Percentiles rank a stretch among this genome's conserved stretches.
Conservation (phyloP, 805 yeast species). For the Tetrapisispora taiwanensis region DNA sequence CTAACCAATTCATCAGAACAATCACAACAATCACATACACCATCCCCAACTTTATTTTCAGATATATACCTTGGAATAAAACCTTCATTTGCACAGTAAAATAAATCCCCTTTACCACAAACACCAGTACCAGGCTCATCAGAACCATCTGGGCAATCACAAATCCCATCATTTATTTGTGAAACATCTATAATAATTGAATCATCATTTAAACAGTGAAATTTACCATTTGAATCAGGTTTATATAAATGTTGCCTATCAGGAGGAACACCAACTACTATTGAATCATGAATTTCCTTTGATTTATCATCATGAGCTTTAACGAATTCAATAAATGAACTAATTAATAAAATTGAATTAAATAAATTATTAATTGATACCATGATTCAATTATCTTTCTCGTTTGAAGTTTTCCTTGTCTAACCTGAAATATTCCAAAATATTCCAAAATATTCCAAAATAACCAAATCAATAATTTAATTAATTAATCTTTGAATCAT, state of each 20-base stretch:
- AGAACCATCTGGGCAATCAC: slow-evolving; percentile 96
- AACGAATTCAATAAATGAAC: neutral
- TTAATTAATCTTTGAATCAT: too few species aligned
- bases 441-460: too few species aligned
- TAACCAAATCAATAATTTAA: too few species aligned
- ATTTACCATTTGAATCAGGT: slow-evolving; percentile 25
- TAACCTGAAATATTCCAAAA: too few species aligned
- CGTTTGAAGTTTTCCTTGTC: too few species aligned
- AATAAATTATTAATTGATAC: neutral
- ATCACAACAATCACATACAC: slow-evolving; percentile 95
- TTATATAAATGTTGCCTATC: slow-evolving; percentile 11
- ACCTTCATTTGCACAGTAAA: slow-evolving; percentile 74
- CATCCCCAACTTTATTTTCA: slow-evolving; percentile 68
- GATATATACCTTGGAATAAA: slow-evolving; percentile 54
- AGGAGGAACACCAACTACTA: slow-evolving; percentile 13
- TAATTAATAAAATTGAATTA: neutral
- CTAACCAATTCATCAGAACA: slow-evolving; percentile 67
- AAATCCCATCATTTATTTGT: slow-evolving; percentile 77
- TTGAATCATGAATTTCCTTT: neutral
- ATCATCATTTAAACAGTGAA: slow-evolving; percentile 64
- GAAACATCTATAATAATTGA: slow-evolving; percentile 47
- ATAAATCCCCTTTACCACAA: slow-evolving; percentile 38
- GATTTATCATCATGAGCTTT: neutral
- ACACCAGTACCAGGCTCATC: slow-evolving; percentile 96
- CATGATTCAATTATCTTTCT: too few species aligned